phyloP scores from a whole-genome alignment of 1,139 yeast species.

The Pichia sp. region DNA sequence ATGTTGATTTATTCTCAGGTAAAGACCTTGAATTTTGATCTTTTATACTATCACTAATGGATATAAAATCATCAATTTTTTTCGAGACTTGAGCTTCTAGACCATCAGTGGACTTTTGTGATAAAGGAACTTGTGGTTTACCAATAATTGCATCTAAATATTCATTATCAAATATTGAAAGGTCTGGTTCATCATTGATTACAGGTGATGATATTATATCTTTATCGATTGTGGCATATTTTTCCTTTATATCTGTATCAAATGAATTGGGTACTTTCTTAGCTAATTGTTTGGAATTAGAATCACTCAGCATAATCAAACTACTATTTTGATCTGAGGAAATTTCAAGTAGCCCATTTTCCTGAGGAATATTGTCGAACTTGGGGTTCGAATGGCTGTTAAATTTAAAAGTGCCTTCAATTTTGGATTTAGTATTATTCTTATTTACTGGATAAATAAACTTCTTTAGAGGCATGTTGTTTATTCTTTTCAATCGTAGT shows the following conservation, averaged over 20 bases:
- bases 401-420: not conserved
- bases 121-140: not conserved
- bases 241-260: not conserved
- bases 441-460: not conserved
- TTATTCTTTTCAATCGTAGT: constrained; percentile 5
- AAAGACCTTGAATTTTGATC: not conserved
- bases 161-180: not conserved
- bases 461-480: constrained; percentile 3
- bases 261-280: not conserved
- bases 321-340: not conserved
- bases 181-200: not conserved
- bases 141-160: not conserved
- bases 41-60: not conserved
- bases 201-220: not conserved
- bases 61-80: too few species aligned
- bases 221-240: not conserved
- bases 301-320: not conserved
- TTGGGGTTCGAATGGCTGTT: not conserved
- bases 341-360: not conserved
- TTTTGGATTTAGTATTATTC: not conserved
- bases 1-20: not conserved
- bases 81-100: too few species aligned
- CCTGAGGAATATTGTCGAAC: not conserved
- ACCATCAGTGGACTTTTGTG: not conserved
- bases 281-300: not conserved